These are phyloP conservation scores for Pelargonium citronellum DNA, from an alignment of 441 rosid genomes.

Conservation along the genomic window DNA sequence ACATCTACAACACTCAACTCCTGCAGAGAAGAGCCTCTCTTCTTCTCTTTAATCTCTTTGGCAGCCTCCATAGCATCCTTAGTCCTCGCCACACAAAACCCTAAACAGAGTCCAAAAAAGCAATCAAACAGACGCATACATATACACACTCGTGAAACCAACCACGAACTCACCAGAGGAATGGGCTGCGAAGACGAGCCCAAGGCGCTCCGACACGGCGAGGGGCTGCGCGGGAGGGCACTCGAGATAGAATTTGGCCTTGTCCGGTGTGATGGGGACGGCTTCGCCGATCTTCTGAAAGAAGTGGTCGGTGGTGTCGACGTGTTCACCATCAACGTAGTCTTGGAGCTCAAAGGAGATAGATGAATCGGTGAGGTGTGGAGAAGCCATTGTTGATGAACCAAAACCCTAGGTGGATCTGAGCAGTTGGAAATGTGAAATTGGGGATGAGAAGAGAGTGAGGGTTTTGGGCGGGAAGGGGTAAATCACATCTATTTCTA, in stretches of 20 bases:
- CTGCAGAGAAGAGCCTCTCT: slow-evolving; percentile 31
- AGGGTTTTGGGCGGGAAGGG: slow-evolving; percentile 24
- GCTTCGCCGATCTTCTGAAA: slow-evolving; percentile 63
- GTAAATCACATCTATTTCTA: background rate
- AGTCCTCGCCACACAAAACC: slow-evolving; percentile 72
- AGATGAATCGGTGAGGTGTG: background rate
- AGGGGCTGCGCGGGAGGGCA: slow-evolving; percentile 64
- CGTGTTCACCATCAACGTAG: slow-evolving; percentile 56
- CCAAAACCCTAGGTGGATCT: background rate
- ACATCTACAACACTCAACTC: slow-evolving; percentile 58
- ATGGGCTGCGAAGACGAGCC: slow-evolving; percentile 60
- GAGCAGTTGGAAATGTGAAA: background rate
- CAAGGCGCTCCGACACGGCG: slow-evolving; percentile 50
- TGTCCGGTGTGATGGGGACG: slow-evolving; percentile 33
- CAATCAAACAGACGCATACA: background rate
- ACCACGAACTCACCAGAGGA: slow-evolving; percentile 42
- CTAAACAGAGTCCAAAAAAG: slow-evolving; percentile 31
- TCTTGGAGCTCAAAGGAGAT: slow-evolving; percentile 17
- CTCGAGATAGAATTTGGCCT: slow-evolving; percentile 36
- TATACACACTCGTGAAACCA: background rate
- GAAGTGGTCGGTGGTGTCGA: slow-evolving; percentile 49
- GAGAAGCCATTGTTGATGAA: background rate
- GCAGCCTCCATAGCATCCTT: slow-evolving; percentile 61
- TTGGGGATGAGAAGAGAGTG: background rate
- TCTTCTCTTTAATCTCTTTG: slow-evolving; percentile 32